Conservation (phyloP, 441 rosid species). For the Corymbia calophylla region DNA sequence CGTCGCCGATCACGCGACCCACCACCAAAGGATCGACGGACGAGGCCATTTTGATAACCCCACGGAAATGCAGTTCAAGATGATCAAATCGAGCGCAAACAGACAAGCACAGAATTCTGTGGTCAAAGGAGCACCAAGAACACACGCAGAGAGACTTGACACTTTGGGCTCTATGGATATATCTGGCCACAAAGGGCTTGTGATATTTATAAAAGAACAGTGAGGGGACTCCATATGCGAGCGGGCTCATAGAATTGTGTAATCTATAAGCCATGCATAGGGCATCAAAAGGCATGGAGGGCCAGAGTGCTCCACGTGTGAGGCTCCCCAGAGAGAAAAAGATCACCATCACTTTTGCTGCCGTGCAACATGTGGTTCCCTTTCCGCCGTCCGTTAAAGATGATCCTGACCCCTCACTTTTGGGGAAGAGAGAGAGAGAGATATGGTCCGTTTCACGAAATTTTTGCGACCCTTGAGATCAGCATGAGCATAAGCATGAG, state of each 20-base stretch:
- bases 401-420: not conserved
- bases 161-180: not conserved
- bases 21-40: constrained; percentile 68
- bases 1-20: constrained; percentile 89
- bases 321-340: not conserved
- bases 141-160: not conserved
- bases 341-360: not conserved
- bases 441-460: not conserved
- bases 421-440: not conserved
- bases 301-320: constrained; percentile 36
- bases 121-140: not conserved
- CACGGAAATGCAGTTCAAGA: not conserved
- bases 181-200: not conserved
- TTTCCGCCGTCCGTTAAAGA: constrained; percentile 1
- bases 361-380: not conserved
- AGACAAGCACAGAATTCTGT: not conserved
- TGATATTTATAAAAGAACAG: not conserved
- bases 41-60: constrained; percentile 32
- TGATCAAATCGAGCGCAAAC: not conserved
- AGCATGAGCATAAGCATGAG: not conserved
- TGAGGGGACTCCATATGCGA: not conserved
- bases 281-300: constrained; percentile 28
- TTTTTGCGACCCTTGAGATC: not conserved
- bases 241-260: constrained; percentile 25
- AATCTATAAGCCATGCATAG: constrained; percentile 62